Evolutionary conservation across 2,329 filamentous ascomycete species (phyloP).

Genomic region (Colletotrichum aenigma): DNA sequence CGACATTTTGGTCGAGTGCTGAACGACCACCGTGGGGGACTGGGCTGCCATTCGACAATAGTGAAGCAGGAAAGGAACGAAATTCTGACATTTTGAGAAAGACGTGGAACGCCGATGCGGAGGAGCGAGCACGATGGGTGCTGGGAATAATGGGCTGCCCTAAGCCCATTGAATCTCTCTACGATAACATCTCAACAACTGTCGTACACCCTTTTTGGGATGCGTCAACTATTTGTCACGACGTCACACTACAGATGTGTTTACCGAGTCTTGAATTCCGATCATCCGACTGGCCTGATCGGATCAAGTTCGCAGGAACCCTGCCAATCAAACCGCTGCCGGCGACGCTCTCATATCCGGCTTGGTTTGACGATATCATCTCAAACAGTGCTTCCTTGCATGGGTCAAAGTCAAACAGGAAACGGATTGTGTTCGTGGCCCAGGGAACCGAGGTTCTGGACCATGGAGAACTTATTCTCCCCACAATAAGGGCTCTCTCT

Average conservation of each 20-base stretch:
- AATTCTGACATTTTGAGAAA: not conserved
- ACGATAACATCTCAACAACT: not conserved
- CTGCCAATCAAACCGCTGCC: conserved; percentile 36
- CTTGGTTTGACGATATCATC: conserved; percentile 50
- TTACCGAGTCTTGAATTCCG: conserved; percentile 40
- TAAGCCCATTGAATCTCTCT: not conserved
- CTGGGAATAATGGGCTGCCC: not conserved
- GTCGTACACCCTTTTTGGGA: conserved; percentile 5
- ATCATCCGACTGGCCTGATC: conserved; percentile 35
- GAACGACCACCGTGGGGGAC: conserved; percentile 3
- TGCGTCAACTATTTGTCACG: conserved; percentile 23
- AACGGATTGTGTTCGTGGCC: conserved; percentile 47
- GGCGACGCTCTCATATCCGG: conserved; percentile 34
- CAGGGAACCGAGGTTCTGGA: conserved; percentile 50
- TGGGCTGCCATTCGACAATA: not conserved
- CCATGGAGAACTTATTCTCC: conserved; percentile 45
- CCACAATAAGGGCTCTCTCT: conserved; percentile 45
- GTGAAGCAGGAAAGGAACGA: not conserved
- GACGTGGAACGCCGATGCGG: not conserved
- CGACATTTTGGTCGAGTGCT: not conserved
- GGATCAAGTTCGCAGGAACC: conserved; percentile 48
- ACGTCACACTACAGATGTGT: conserved; percentile 38
- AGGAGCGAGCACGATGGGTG: not conserved
- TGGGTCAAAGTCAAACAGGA: conserved; percentile 20
- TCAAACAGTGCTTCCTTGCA: not conserved